phyloP scores from a whole-genome alignment of 345 rosid genomes.

The Acer campestre region DNA sequence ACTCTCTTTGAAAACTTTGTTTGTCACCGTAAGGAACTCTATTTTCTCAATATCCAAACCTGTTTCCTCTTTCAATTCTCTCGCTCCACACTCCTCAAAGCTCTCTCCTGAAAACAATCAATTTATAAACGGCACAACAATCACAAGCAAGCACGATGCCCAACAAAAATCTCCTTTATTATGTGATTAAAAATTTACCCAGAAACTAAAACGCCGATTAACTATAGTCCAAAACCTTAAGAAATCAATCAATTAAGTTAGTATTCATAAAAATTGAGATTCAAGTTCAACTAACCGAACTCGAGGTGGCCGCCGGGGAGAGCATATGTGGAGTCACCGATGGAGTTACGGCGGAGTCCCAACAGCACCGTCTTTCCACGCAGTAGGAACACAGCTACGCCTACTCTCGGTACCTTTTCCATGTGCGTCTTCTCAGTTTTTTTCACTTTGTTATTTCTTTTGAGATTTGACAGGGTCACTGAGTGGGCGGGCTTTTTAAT shows the following conservation, averaged over 20 bases:
- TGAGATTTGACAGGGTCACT: too few species aligned
- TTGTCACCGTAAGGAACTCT: conserved; percentile 65
- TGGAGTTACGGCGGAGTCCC: conserved; percentile 71
- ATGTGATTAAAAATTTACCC: too few species aligned
- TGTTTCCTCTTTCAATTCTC: conserved; percentile 85
- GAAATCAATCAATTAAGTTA: too few species aligned
- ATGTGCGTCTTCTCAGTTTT: neutral
- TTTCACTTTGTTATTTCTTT: too few species aligned
- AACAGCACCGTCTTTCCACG: conserved; percentile 64
- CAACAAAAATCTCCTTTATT: too few species aligned
- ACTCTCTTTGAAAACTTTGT: conserved; percentile 52
- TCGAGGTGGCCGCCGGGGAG: conserved; percentile 98
- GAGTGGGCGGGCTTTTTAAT: too few species aligned
- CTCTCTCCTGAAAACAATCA: conserved; percentile 58
- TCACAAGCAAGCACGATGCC: neutral
- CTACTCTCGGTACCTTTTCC: conserved; percentile 64
- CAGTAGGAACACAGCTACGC: conserved; percentile 67
- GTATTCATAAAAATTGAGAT: too few species aligned
- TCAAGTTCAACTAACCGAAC: conserved; percentile 37
- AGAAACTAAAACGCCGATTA: too few species aligned
- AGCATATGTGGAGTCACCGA: conserved; percentile 75
- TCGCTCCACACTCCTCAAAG: conserved; percentile 78
- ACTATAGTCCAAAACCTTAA: too few species aligned
- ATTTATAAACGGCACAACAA: neutral
- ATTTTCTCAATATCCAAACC: conserved; percentile 53